Evolutionary conservation across 2,329 filamentous ascomycete genomes (phyloP).

Genomic region (Fonsecaea nubica): DNA sequence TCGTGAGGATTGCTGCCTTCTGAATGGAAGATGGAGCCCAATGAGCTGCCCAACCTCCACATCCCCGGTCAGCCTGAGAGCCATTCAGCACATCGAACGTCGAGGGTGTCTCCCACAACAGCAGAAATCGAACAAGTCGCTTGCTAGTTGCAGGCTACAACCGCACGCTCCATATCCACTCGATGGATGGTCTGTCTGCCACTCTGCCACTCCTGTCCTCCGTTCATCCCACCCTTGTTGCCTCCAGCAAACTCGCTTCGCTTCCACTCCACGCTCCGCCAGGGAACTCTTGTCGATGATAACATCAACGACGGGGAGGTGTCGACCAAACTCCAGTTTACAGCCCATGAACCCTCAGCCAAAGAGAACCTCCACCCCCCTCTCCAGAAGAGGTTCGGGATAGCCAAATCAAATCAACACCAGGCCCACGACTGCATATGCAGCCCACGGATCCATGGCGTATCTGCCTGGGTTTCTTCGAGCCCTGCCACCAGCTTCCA

Average conservation of each 20-base stretch:
- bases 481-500: constrained; percentile 23
- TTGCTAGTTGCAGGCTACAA: constrained; percentile 23
- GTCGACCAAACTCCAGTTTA: not conserved
- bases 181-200: constrained; percentile 18
- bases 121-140: not conserved
- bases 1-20: constrained; percentile 25
- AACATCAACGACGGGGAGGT: not conserved
- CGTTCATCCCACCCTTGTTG: constrained; percentile 11
- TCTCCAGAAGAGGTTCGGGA: not conserved
- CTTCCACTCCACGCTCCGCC: not conserved
- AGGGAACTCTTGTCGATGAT: not conserved
- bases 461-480: constrained; percentile 15
- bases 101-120: not conserved
- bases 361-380: not conserved
- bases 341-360: not conserved
- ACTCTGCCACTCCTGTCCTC: constrained; percentile 2
- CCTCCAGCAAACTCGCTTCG: constrained; percentile 9
- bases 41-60: constrained; percentile 32
- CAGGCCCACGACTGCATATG: constrained; percentile 12
- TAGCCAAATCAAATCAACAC: not conserved
- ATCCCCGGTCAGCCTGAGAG: not conserved
- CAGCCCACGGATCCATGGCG: constrained; percentile 2
- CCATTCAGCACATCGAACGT: not conserved
- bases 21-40: constrained; percentile 35
- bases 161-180: constrained; percentile 19